phyloP scores from a whole-genome alignment of 2,329 filamentous ascomycete species.

The Trichoderma aggressivum region DNA sequence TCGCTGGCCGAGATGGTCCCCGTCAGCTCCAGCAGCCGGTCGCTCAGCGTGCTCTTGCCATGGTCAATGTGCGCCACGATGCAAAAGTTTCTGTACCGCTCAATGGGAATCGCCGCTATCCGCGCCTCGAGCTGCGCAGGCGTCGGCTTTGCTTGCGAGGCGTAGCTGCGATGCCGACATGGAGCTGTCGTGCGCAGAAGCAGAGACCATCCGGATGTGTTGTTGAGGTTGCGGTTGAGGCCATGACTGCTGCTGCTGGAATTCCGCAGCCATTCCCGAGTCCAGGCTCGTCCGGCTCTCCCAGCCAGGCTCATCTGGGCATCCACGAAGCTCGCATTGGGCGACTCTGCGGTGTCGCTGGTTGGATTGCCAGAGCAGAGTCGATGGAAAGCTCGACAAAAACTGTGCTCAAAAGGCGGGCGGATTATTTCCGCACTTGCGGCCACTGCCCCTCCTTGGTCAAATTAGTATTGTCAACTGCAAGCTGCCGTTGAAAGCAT shows the following conservation, averaged over 20 bases:
- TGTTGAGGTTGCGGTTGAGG: not conserved
- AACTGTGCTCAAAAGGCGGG: not conserved
- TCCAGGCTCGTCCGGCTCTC: conserved; percentile 37
- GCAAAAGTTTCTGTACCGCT: conserved; percentile 89
- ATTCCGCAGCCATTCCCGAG: conserved; percentile 32
- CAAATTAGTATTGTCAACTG: not conserved
- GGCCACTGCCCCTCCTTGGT: not conserved
- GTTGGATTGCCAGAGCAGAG: not conserved
- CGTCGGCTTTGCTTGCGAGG: conserved; percentile 28
- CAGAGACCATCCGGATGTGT: not conserved
- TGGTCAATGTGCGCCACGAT: conserved; percentile 99
- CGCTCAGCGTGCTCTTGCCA: conserved; percentile 94
- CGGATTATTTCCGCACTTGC: conserved; percentile 11
- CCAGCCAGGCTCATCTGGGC: conserved; percentile 38
- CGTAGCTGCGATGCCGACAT: not conserved
- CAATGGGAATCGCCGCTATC: conserved; percentile 72
- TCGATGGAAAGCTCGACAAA: not conserved
- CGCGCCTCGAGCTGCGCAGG: conserved; percentile 41
- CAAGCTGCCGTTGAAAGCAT: not conserved
- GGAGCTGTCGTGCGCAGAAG: not conserved
- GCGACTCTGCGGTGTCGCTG: conserved; percentile 9
- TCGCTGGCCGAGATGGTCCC: conserved; percentile 82
- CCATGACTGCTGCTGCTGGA: not conserved
- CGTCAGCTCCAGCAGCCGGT: conserved; percentile 87
- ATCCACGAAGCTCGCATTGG: conserved; percentile 18